Evolutionary conservation across 2,329 filamentous ascomycete species (phyloP), one percentile per base, ranked within the genome.

Genomic region (Diaporthe citriasiana): DNA sequence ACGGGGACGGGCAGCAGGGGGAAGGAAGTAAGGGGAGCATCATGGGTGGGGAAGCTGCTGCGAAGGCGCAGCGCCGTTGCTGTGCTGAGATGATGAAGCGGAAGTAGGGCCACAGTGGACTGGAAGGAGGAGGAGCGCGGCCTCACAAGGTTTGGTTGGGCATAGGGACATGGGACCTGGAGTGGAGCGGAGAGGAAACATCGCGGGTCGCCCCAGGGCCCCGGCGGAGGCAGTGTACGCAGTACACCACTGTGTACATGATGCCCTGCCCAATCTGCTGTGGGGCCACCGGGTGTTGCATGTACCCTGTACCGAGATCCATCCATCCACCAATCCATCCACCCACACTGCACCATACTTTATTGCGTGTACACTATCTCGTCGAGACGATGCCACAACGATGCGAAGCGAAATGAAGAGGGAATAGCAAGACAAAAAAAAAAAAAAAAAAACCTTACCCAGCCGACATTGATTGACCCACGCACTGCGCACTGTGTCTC

Each of bases 141-240:
- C 27, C 9, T 8, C 40, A 50, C 42, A 66, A 50, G 42, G 57
- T 42, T 63, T 63, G 57, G 57, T 63, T 63, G 57, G 57, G 57
- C 57, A 45, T 17, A 13, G 30, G 22, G 45, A 19, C 60, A 50
- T 22, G 42, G 40, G 40, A 25, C 19, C 38, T 45, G 45, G 22
- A 19, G 60, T 51, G 60, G 60, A 65, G 60, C 60, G 60, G 60
- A 50, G 60, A 50, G 45, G 60, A 51, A 38, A 51, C 22, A 51
- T 17, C 30, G 63, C 45, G 63, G 63, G 27, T 66, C 63, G 45
- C 63, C 45, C 15, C 13, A 33, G 22, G 63, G 63, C 63, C 63
- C 63, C 45, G 30, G 33, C 63, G 63, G 63, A 66, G 63, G 63
- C 63, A 51, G 63, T 66, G 60, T 66, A 66, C n/a, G 63, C 45